Conservation (phyloP, 2,329 filamentous ascomycete species). For the Pestalotiopsis sp. region DNA sequence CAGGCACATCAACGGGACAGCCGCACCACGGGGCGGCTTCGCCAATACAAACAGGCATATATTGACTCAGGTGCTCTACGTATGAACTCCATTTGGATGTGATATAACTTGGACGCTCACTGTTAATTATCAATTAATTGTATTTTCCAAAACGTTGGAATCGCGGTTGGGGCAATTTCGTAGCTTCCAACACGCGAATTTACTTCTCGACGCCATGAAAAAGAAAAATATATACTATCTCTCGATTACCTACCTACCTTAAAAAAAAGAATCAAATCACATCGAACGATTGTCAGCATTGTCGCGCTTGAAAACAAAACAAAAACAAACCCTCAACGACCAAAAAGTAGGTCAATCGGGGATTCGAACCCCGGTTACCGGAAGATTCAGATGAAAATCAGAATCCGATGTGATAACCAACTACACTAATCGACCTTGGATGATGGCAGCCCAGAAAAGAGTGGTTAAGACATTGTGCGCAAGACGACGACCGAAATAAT, state of each 20-base stretch:
- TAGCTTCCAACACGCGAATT: background rate
- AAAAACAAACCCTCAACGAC: background rate
- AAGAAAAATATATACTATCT: background rate
- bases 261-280: no score
- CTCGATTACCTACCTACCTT: no score
- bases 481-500: background rate
- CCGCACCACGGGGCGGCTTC: no score
- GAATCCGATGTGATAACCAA: conserved; percentile 9
- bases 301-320: background rate
- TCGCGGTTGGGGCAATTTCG: no score
- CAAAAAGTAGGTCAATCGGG: background rate
- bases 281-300: background rate
- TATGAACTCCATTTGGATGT: no score
- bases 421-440: conserved; percentile 3
- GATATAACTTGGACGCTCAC: no score
- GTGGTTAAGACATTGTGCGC: background rate
- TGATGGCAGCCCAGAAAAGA: background rate
- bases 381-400: background rate
- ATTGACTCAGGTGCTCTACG: no score
- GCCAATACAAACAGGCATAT: no score
- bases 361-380: conserved; percentile 8
- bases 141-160: background rate
- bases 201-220: background rate
- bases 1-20: no score
- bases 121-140: no score